A percentile compares a stretch with the other conserved stretches of the same genome.
Conservation (phyloP, 192 early-diverging fungal genomes). For the Coemansia sp. region DNA sequence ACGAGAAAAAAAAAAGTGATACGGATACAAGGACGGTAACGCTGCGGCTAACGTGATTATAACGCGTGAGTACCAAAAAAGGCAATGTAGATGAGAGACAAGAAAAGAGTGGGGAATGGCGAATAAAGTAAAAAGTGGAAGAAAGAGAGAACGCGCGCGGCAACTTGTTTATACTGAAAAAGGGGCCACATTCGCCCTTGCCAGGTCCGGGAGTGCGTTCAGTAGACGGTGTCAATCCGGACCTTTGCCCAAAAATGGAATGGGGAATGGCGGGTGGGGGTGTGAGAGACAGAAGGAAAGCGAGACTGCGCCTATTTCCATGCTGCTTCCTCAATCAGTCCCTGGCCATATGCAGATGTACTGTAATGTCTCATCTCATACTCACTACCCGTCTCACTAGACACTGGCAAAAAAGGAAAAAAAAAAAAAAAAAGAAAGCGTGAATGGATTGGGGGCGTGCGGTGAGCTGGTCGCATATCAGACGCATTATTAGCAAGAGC, state of each 20-base stretch:
- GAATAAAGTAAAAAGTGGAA: not conserved
- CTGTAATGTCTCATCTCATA: not conserved
- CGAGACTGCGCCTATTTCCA: not conserved
- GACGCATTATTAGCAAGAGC: not conserved
- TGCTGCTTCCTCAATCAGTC: not conserved
- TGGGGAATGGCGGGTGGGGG: not conserved
- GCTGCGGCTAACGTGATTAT: not conserved
- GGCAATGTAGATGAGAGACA: not conserved
- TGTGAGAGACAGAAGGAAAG: not conserved
- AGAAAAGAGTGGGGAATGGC: not conserved
- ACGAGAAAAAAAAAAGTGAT: not conserved
- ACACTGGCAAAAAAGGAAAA: not conserved
- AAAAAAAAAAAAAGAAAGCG: not conserved
- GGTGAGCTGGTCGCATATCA: not conserved
- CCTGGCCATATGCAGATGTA: not conserved
- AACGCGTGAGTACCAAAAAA: not conserved
- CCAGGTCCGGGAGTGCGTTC: not conserved
- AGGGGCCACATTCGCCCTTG: not conserved
- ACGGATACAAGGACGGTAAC: not conserved
- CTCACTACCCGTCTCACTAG: constrained; percentile 5
- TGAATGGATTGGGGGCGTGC: not conserved
- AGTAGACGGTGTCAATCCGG: constrained; percentile 6
- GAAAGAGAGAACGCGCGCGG: not conserved
- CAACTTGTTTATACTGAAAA: not conserved
- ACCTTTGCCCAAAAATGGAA: constrained; percentile 7